phyloP scores from a whole-genome alignment of 2,329 filamentous ascomycete species.

The Teratosphaeria epicoccoides region DNA sequence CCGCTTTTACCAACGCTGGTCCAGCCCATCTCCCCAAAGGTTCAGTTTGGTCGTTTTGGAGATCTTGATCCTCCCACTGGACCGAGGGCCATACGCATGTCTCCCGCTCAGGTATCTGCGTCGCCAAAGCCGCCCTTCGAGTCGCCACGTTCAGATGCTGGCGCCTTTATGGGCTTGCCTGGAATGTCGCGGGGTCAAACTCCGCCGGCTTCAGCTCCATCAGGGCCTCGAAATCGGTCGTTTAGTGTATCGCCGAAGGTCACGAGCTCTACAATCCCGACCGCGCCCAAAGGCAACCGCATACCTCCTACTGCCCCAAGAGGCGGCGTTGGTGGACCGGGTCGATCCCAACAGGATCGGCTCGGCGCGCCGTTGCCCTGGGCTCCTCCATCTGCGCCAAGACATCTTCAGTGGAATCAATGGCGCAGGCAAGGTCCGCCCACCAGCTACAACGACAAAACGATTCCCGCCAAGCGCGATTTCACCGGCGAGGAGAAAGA shows the following conservation, averaged over 20 bases:
- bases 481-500: conserved; percentile 32
- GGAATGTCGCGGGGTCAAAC: conserved; percentile 11
- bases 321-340: conserved; percentile 10
- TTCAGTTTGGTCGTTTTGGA: conserved; percentile 12
- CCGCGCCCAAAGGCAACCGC: conserved; percentile 26
- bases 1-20: conserved; percentile 11
- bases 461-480: conserved; percentile 37
- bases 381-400: conserved; percentile 9
- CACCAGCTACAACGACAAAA: conserved; percentile 11
- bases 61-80: conserved; percentile 22
- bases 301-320: conserved; percentile 18
- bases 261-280: conserved; percentile 22
- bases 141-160: conserved; percentile 16
- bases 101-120: conserved; percentile 12
- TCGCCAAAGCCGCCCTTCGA: conserved; percentile 20
- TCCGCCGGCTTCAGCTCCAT: conserved; percentile 22
- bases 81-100: conserved; percentile 19
- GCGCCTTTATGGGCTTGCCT: conserved; percentile 6
- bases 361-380: conserved; percentile 5
- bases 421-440: conserved; percentile 12
- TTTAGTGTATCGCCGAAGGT: conserved; percentile 27
- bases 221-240: conserved; percentile 22
- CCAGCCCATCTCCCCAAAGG: conserved; percentile 16
- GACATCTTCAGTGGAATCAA: conserved; percentile 13
- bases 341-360: conserved; percentile 9